Percentiles rank a stretch among this genome's conserved stretches.
Conservation (phyloP, 202 grass and related monocot species). For the Setaria viridis region DNA sequence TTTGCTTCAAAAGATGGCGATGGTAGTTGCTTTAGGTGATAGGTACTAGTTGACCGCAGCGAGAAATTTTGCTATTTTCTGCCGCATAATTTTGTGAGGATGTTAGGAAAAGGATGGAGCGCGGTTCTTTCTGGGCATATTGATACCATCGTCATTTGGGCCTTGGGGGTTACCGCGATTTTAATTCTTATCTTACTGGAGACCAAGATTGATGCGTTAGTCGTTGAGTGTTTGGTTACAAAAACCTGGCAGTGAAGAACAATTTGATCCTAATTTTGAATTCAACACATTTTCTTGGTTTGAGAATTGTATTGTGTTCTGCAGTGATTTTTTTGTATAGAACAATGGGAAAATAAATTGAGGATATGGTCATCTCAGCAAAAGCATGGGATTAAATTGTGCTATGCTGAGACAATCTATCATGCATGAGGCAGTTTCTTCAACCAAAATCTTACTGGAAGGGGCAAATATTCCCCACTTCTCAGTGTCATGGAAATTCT, state of each 20-base stretch:
- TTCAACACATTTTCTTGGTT: neutral
- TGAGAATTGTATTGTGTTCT: neutral
- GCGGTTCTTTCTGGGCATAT: neutral
- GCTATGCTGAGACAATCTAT: neutral
- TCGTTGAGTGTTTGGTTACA: neutral
- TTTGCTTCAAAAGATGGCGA: slow-evolving; percentile 23
- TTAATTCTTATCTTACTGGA: neutral
- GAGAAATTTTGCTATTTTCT: neutral
- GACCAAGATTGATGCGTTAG: neutral
- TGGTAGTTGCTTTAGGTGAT: neutral
- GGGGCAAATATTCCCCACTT: neutral
- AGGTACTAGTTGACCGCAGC: neutral
- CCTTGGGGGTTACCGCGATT: neutral
- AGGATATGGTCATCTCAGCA: neutral
- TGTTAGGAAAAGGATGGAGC: neutral
- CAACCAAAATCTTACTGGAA: neutral
- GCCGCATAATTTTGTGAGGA: neutral
- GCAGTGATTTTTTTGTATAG: neutral
- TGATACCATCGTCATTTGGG: neutral
- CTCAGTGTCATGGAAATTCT: neutral
- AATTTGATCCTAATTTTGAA: neutral
- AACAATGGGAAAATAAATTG: neutral
- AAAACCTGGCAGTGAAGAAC: neutral
- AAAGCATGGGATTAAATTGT: neutral
- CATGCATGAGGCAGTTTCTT: neutral